phyloP scores from a whole-genome alignment of 306 rosid species.

The Prunus mongolica region DNA sequence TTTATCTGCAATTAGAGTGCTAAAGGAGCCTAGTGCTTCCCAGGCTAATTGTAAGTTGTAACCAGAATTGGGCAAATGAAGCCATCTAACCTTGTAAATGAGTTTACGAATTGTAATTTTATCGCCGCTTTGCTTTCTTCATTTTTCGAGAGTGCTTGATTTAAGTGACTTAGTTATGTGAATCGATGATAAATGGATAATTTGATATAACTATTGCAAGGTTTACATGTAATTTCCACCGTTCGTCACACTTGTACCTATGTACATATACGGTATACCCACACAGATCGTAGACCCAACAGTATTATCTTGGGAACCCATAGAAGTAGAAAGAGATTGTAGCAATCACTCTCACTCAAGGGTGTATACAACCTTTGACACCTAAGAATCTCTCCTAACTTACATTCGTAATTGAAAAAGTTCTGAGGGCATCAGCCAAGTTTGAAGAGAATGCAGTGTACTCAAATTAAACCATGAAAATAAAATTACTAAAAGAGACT shows the following conservation, averaged over 20 bases:
- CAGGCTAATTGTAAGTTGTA: no score
- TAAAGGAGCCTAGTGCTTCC: not conserved
- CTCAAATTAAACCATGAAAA: not conserved
- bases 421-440: not conserved
- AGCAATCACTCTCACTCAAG: no score
- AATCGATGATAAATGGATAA: no score
- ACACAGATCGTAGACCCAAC: no score
- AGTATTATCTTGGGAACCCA: no score
- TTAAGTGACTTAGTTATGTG: not conserved
- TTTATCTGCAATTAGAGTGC: not conserved
- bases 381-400: not conserved
- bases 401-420: not conserved
- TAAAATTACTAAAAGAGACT: not conserved
- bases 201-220: no score
- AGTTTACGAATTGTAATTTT: no score
- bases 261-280: not conserved
- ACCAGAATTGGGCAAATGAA: no score
- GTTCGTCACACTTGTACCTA: not conserved
- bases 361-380: no score
- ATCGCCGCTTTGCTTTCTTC: not conserved
- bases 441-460: not conserved
- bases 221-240: not conserved
- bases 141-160: no score
- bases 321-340: no score
- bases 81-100: no score